Base-by-base conservation (phyloP, 164 flowering plant species). In the Aristolochia contorta region DNA sequence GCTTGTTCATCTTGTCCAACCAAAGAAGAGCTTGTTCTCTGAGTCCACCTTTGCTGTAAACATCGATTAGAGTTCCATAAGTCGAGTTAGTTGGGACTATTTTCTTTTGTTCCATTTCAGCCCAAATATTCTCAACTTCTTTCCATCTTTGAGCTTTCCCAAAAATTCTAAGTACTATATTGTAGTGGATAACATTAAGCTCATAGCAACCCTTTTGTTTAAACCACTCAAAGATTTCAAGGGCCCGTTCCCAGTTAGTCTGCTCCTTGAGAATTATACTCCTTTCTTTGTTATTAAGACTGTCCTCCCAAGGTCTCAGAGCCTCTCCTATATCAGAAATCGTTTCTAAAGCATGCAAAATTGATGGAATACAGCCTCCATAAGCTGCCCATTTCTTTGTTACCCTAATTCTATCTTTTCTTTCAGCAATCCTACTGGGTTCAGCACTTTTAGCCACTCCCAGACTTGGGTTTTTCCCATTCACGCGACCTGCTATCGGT, bases 261-360 rank as follows among this genome's bases (percentile, higher is more conserved):
- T 89, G 98, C 81, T 93, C 96, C 83, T 93, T 93, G 77, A 93
- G 82, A 54, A 93, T 85, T 57, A 93, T 87, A 65, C 84, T 93
- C 75, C 84, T 78, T 57, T 89, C 97, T 69, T 89, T 87, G 63
- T 79, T 83, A 58, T 66, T 81, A 22, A 89, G 74, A 24, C 66
- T 75, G 59, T 75, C 80, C 54, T 72, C 82, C 97, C 96, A 93
- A 7, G 97, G 94, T 71, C 60, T 70, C 64, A 87, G 74, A 4
- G 98, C 98, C 70, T 82, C 78, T 57, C 86, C 90, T 68, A 93
- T 63, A 69, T 87, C 84, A 14, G 51, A 21, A 27, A 77, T 61
- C 12, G 64, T 64, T 14, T 87, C 90, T 73, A 86, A 57, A 0
- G 96, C 94, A 59, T 65, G 76, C 78, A 93, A 72, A n/a, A 93